Conservation (phyloP, 2,329 filamentous ascomycete species). For the Xylariaceae sp. region DNA sequence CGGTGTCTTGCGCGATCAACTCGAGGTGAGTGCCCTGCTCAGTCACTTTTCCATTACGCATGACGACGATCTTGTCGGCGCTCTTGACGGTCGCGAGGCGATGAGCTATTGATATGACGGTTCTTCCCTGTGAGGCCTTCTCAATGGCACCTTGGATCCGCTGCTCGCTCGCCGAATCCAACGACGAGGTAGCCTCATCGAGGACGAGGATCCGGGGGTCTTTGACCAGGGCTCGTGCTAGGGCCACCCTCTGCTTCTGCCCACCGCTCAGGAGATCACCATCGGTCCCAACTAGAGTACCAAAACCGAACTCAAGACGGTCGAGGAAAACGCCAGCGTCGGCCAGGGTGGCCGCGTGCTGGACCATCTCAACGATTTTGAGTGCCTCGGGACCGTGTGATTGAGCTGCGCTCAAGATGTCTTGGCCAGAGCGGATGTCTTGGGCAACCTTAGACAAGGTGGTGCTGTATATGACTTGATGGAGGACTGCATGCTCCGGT, state of each 20-base stretch:
- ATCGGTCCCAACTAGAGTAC: constrained; percentile 34
- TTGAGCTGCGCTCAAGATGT: constrained; percentile 37
- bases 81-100: constrained; percentile 51
- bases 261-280: constrained; percentile 37
- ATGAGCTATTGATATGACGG: constrained; percentile 60
- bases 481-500: constrained; percentile 27
- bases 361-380: constrained; percentile 44
- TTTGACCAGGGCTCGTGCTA: constrained; percentile 39
- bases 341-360: constrained; percentile 45
- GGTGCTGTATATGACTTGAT: constrained; percentile 39
- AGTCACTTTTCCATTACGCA: constrained; percentile 50
- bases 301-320: constrained; percentile 37
- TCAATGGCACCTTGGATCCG: constrained; percentile 34
- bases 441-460: constrained; percentile 42
- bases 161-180: constrained; percentile 41
- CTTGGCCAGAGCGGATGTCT: constrained; percentile 42
- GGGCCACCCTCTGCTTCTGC: constrained; percentile 41
- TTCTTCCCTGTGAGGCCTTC: constrained; percentile 33
- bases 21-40: constrained; percentile 56
- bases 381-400: constrained; percentile 34
- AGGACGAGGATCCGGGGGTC: constrained; percentile 39
- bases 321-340: constrained; percentile 45
- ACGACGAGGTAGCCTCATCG: constrained; percentile 42
- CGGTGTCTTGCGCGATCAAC: constrained; percentile 35
- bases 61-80: constrained; percentile 59